phyloP scores from a whole-genome alignment of 1,284 basidiomycete genomes.

The Bjerkandera adusta region DNA sequence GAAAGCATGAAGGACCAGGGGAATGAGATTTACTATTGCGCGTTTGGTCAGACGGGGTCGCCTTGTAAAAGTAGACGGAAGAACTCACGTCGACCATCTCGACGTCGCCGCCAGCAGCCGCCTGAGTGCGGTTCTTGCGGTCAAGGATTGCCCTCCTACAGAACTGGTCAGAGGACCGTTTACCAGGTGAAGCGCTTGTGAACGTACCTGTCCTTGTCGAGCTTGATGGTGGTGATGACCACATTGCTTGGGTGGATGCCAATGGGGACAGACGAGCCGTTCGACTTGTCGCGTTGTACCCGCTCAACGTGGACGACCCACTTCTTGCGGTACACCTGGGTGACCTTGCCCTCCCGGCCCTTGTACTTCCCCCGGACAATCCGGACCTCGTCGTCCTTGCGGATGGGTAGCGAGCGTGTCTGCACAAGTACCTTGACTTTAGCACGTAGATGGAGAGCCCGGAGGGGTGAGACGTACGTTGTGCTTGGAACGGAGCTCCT shows the following conservation, averaged over 20 bases:
- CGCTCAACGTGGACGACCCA: constrained; percentile 99
- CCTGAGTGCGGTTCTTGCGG: constrained; percentile 76
- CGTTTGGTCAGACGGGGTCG: background rate
- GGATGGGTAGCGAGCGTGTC: constrained; percentile 92
- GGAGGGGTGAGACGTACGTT: constrained; percentile 58
- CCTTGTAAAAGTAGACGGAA: background rate
- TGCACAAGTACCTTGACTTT: no score
- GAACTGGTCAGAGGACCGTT: background rate
- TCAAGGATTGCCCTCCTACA: constrained; percentile 76
- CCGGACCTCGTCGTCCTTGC: constrained; percentile 98
- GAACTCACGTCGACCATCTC: constrained; percentile 75
- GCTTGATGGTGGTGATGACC: constrained; percentile 89
- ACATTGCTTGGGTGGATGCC: constrained; percentile 98
- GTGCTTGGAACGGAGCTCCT: constrained; percentile 93
- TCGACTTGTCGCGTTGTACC: constrained; percentile 97
- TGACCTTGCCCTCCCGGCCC: constrained; percentile 97
- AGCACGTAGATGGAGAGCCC: constrained; percentile 8
- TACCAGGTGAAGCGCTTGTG: background rate
- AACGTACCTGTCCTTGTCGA: constrained; percentile 80
- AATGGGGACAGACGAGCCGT: constrained; percentile 91
- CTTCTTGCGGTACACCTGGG: constrained; percentile 99
- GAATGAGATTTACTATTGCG: constrained; percentile 30
- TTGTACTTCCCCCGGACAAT: constrained; percentile 97
- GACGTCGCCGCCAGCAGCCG: constrained; percentile 51
- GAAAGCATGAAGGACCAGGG: constrained; percentile 21